Conservation (phyloP, 768 basidiomycete genomes). For the Suillus subaureus region DNA sequence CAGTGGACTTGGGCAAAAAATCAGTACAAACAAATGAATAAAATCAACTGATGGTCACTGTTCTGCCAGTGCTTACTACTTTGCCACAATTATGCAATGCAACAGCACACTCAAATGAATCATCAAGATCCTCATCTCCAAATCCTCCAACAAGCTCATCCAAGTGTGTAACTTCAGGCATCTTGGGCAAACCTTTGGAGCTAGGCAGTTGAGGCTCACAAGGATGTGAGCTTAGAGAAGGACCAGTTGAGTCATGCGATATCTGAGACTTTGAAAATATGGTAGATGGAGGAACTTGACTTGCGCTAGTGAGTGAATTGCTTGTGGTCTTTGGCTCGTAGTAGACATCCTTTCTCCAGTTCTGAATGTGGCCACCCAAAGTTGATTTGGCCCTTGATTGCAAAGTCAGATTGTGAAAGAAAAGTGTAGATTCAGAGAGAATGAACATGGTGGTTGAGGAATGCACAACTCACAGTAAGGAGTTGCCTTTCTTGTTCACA, state of each 20-base stretch:
- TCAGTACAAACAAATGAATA: not conserved
- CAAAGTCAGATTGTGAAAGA: slow-evolving; percentile 9
- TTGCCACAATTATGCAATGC: not conserved
- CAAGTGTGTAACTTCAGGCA: not conserved
- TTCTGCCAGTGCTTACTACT: not conserved
- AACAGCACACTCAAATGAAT: not conserved
- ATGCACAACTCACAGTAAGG: not conserved
- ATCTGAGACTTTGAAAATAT: not conserved
- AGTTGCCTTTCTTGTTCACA: not conserved
- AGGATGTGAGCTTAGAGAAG: not conserved
- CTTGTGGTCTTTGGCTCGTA: not conserved
- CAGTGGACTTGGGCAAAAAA: not conserved
- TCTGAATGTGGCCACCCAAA: not conserved
- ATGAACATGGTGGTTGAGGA: slow-evolving; percentile 5
- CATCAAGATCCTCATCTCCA: not conserved
- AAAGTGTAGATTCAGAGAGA: slow-evolving; percentile 10
- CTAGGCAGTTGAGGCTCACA: not conserved
- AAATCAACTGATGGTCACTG: not conserved
- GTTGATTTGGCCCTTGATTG: not conserved
- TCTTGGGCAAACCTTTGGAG: no score
- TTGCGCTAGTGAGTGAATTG: not conserved
- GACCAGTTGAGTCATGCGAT: not conserved
- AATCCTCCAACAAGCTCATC: slow-evolving; percentile 4
- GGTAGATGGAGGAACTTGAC: not conserved
- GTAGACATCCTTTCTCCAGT: not conserved